Evolutionary conservation across 345 rosid genomes (phyloP).

Genomic region (Citrus inodora): DNA sequence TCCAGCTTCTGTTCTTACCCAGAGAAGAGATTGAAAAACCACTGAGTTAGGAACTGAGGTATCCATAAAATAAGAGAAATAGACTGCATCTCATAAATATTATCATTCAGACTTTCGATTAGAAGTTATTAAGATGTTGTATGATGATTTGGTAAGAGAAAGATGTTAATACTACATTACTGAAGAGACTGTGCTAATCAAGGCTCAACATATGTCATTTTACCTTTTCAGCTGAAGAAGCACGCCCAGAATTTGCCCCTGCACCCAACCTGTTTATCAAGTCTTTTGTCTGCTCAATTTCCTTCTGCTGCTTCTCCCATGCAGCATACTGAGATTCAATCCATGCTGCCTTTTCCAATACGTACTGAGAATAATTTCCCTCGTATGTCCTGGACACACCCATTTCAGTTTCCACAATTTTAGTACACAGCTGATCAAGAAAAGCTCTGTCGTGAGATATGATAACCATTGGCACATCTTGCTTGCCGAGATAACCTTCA

Average conservation of each 20-base stretch:
- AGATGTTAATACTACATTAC: background rate
- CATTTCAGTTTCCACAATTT: slow-evolving; percentile 95
- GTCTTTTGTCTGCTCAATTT: slow-evolving; percentile 76
- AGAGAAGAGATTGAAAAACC: slow-evolving; percentile 3
- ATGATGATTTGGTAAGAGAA: background rate
- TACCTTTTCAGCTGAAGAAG: slow-evolving; percentile 97
- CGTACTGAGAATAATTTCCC: slow-evolving; percentile 88
- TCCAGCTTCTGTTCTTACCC: slow-evolving; percentile 64
- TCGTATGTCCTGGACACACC: slow-evolving; percentile 81
- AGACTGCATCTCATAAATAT: background rate
- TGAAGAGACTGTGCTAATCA: background rate
- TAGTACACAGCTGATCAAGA: slow-evolving; percentile 91
- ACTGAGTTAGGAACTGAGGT: background rate
- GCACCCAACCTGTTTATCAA: slow-evolving; percentile 75
- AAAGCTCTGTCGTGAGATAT: slow-evolving; percentile 97
- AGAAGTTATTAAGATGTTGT: background rate
- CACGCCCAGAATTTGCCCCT: slow-evolving; percentile 90
- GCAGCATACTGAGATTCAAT: slow-evolving; percentile 70
- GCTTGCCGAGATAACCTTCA: slow-evolving; percentile 85
- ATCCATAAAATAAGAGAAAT: slow-evolving; percentile 9
- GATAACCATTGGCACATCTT: slow-evolving; percentile 94
- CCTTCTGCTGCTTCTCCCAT: slow-evolving; percentile 93
- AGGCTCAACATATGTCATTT: background rate
- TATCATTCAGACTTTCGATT: background rate
- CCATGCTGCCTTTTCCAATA: slow-evolving; percentile 71